Evolutionary conservation across 768 basidiomycete species (phyloP), one percentile per base, ranked within the genome.

Genomic region (Phlebiopsis flavidoalba): DNA sequence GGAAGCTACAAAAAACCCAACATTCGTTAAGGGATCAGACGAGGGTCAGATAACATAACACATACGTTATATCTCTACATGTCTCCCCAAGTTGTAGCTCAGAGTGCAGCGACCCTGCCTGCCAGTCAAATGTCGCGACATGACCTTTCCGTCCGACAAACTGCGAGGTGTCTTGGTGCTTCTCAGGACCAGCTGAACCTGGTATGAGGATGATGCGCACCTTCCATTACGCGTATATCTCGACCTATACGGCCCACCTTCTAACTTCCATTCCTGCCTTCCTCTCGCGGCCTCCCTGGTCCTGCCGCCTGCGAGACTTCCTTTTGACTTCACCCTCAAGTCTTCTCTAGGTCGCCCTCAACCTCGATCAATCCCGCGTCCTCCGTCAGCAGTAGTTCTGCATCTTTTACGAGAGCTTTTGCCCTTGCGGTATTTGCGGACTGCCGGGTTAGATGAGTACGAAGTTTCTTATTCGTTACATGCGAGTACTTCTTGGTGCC

Each of bases 81-180:
- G 91, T 93, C 75, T 98, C 96, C 63, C 85, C 84, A 8, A 98
- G 75, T 65, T 96, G 93, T 17, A 98, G 76, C 69, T 98, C 96
- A 5, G 90, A 80, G 68, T 95, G 91, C 26, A 97, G 74, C 35
- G 84, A 83, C 0, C 93, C 94, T 0, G 89, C 85, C 70, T 91
- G 87, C 92, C 92, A 95, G 72, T 98, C 95, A 66, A 98, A 95
- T 0, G 94, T 91, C 2, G 93, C 91, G 17, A 93, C 86, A 75
- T 97, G 94, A 0, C 97, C 95, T 36, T 78, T 80, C 12, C 79
- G 81, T 5, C 94, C 94, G 0, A 84, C 91, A 64, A n/a, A 98
- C 86, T 0, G 93, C 95, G 57, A 98, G 71, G 72, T 96, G 88
- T 72, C 95, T 92, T 60, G 1, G 33, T 35, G 19, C 3, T 2